phyloP scores from a whole-genome alignment of 2,329 filamentous ascomycete genomes.

The Aschersonia sp. region DNA sequence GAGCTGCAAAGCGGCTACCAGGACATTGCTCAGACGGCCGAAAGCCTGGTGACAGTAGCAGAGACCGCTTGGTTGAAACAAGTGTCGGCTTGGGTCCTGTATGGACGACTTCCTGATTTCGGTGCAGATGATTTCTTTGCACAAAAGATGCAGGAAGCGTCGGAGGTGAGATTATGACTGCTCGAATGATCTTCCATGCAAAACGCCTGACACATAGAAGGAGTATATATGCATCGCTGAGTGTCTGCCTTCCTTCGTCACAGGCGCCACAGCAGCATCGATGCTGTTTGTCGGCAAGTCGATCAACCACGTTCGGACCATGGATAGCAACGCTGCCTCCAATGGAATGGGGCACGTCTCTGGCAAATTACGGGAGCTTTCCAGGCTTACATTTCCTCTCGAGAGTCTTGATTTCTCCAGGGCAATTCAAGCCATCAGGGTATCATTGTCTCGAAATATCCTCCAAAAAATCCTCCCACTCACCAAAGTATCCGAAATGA shows the following conservation, averaged over 20 bases:
- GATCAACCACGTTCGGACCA: slow-evolving; percentile 63
- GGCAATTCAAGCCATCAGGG: slow-evolving; percentile 60
- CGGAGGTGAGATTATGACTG: slow-evolving; percentile 18
- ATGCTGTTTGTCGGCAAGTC: slow-evolving; percentile 87
- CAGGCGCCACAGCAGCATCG: slow-evolving; percentile 56
- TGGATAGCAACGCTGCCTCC: slow-evolving; percentile 27
- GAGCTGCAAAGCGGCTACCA: slow-evolving; percentile 79
- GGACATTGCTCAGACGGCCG: slow-evolving; percentile 66
- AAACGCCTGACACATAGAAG: slow-evolving; percentile 11
- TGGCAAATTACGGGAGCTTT: slow-evolving; percentile 54
- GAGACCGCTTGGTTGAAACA: slow-evolving; percentile 89
- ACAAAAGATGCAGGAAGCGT: slow-evolving; percentile 28
- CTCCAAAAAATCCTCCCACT: slow-evolving; percentile 72
- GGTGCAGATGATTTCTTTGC: slow-evolving; percentile 84
- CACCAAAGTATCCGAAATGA: slow-evolving; percentile 58
- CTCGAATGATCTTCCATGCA: neutral
- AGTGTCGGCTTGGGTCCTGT: slow-evolving; percentile 78
- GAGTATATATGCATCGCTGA: slow-evolving; percentile 44
- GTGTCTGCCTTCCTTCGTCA: slow-evolving; percentile 69
- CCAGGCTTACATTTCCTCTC: slow-evolving; percentile 59
- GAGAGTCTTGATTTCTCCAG: slow-evolving; percentile 54
- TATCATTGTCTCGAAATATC: slow-evolving; percentile 70
- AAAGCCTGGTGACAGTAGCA: slow-evolving; percentile 59
- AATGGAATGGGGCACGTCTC: slow-evolving; percentile 47
- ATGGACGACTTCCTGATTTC: slow-evolving; percentile 67